Conservation (phyloP, 2,329 filamentous ascomycete genomes). For the Pseudocercospora macadamiae region DNA sequence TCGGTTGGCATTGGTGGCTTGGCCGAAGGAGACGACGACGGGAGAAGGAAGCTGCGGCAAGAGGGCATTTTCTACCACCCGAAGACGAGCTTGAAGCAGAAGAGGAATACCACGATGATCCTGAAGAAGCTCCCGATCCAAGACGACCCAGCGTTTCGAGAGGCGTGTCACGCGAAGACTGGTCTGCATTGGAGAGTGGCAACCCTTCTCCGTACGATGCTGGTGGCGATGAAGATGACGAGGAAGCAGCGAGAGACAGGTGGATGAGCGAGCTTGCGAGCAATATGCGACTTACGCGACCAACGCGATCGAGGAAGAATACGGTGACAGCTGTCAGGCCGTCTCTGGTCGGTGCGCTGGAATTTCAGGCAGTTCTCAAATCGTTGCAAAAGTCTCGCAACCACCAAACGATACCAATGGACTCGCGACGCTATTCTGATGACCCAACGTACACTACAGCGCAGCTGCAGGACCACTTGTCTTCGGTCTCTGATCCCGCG, state of each 20-base stretch:
- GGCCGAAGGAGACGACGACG: constrained; percentile 64
- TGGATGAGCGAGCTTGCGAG: constrained; percentile 81
- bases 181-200: constrained; percentile 58
- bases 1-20: constrained; percentile 88
- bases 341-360: constrained; percentile 87
- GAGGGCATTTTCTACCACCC: constrained; percentile 70
- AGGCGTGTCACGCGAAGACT: constrained; percentile 63
- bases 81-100: constrained; percentile 59
- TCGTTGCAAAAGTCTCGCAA: constrained; percentile 82
- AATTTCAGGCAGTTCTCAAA: constrained; percentile 89
- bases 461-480: constrained; percentile 52
- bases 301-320: constrained; percentile 67
- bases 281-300: constrained; percentile 86
- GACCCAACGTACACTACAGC: constrained; percentile 53
- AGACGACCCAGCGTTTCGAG: constrained; percentile 45
- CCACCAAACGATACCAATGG: constrained; percentile 69
- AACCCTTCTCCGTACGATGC: constrained; percentile 46
- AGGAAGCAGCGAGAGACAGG: constrained; percentile 65
- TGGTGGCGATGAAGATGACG: constrained; percentile 62
- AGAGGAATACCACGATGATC: constrained; percentile 55
- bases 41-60: constrained; percentile 70
- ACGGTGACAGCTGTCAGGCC: constrained; percentile 85
- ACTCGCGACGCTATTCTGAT: constrained; percentile 70
- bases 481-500: constrained; percentile 52
- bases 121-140: constrained; percentile 49